A percentile compares a stretch with the other conserved stretches of the same genome.
phyloP scores from a whole-genome alignment of 2,329 filamentous ascomycete species.

The Capronia americana region DNA sequence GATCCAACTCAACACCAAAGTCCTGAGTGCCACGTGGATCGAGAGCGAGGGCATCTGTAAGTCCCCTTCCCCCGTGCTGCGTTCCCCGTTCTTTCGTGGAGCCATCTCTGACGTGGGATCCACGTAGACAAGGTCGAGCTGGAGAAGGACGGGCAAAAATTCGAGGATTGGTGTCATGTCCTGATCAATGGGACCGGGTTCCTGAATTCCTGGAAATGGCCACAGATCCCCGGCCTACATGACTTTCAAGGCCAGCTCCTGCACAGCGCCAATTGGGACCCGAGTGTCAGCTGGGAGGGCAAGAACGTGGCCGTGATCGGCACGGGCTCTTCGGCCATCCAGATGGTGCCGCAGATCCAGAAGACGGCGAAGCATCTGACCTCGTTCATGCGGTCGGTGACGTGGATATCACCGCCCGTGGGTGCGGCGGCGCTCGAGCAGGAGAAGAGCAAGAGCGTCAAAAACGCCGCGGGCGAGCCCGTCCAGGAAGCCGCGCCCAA shows the following conservation, averaged over 20 bases:
- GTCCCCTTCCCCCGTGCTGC: neutral
- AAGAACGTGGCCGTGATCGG: conserved; percentile 70
- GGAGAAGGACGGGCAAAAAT: conserved; percentile 34
- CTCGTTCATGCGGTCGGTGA: conserved; percentile 42
- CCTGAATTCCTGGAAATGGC: conserved; percentile 53
- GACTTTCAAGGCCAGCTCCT: conserved; percentile 55
- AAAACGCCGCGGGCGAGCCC: conserved; percentile 13
- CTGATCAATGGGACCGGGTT: conserved; percentile 52
- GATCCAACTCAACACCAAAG: conserved; percentile 18
- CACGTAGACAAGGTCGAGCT: conserved; percentile 6
- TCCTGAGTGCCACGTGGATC: conserved; percentile 14
- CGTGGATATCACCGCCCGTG: conserved; percentile 38
- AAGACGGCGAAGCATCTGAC: conserved; percentile 40
- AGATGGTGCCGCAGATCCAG: conserved; percentile 43
- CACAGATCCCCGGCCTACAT: conserved; percentile 54
- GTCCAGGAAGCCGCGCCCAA: conserved; percentile 4
- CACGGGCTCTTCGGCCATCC: conserved; percentile 68
- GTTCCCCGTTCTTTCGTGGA: too few relatives aligned
- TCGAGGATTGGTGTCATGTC: conserved; percentile 21
- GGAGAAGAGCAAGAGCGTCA: conserved; percentile 9
- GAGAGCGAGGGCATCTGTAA: conserved; percentile 21
- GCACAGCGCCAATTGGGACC: conserved; percentile 43
- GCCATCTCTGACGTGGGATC: neutral
- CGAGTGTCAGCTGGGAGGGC: conserved; percentile 56
- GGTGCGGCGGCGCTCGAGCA: conserved; percentile 17